Evolutionary conservation across 345 rosid genomes (phyloP), one percentile per base, ranked within the genome.

Genomic region (Linum trigynum): DNA sequence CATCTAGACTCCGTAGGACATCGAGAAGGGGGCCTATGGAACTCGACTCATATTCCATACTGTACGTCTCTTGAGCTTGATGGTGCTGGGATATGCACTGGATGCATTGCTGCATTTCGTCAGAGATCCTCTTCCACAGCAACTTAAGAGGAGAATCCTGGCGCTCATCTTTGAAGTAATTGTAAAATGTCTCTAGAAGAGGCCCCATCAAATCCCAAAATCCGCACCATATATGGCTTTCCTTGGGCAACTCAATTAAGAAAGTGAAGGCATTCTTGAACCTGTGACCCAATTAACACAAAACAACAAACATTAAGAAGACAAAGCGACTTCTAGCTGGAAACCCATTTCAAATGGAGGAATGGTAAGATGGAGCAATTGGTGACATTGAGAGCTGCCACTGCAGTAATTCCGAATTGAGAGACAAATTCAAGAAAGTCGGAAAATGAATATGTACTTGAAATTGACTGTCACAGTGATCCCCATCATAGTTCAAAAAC

Each of bases 61-160:
- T 73, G 72, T 84, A 94, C 86, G 81, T 85, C 77, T 85, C 88
- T 61, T 84, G 89, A 56, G 96, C 86, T 77, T 88, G 96, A 76
- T 94, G 95, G 63, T 94, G 97, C 83, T 94, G 97, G 71, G 83
- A 88, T 75, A 90, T 77, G 70, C 97, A 94, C 12, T 86, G 91
- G 14, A 90, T 77, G 70, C 99, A 94, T 40, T 66, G 76, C 55
- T 79, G 79, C 94, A 82, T 81, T 74, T 92, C 98, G 41, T 66
- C 69, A 39, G 95, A 90, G 36, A 88, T 75, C 72, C 97, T 84
- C 76, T 77, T 86, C 97, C 96, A 90, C 64, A 92, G 68, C 53
- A 84, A 74, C 69, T 76, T 80, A 40, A 92, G 96, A 72, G 98
- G 98, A 62, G 96, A 87, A 74, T 86, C 85, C 5, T 41, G 69